Conservation (phyloP, 192 early-diverging fungal genomes). For the Backusella circina region DNA sequence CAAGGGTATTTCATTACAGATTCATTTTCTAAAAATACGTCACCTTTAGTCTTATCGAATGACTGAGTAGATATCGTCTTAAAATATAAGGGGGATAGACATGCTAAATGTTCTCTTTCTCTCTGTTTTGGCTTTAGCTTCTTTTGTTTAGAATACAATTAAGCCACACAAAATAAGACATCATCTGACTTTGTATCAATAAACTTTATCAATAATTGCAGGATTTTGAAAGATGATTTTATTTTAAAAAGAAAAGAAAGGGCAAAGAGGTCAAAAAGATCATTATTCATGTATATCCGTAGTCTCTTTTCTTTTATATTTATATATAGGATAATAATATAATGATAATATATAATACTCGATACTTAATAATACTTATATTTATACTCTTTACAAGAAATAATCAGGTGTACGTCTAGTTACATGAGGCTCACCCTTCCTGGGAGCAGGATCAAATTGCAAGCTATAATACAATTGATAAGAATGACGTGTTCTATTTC, state of each 20-base stretch:
- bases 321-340: background rate
- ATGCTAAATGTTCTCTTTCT: too few relatives aligned
- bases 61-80: too few relatives aligned
- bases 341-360: background rate
- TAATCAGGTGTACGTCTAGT: constrained; percentile 99
- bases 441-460: constrained; percentile 97
- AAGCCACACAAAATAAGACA: background rate
- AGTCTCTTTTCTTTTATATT: background rate
- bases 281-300: background rate
- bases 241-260: background rate
- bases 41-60: background rate
- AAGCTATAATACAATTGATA: constrained; percentile 38
- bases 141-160: background rate
- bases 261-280: too few relatives aligned
- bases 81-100: too few relatives aligned
- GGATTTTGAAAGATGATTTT: background rate
- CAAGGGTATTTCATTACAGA: background rate
- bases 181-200: background rate
- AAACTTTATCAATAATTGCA: background rate
- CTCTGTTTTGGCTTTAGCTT: background rate
- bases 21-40: background rate
- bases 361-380: background rate
- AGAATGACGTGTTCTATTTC: background rate
- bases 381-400: constrained; percentile 74
- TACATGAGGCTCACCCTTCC: constrained; percentile 96